These are phyloP conservation scores for Aspergillus quadrilineatus DNA, from an alignment of 2,329 filamentous ascomycete species.

Conservation along the genomic window DNA sequence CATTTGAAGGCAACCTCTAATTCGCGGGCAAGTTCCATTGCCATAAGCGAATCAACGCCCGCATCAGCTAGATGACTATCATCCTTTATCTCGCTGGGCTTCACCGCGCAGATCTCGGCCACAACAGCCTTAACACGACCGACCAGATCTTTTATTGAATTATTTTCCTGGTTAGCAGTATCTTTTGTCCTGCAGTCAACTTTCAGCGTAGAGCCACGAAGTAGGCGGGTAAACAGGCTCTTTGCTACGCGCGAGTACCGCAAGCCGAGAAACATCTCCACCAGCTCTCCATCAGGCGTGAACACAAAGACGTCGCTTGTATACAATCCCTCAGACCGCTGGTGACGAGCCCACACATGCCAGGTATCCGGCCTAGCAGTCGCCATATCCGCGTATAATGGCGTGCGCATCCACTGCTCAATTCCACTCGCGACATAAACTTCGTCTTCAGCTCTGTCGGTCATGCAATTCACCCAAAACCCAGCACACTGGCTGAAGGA, in stretches of 20 bases:
- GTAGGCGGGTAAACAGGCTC: slow-evolving; percentile 16
- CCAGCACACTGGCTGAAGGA: slow-evolving; percentile 38
- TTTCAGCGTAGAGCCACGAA: slow-evolving; percentile 2
- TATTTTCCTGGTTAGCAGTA: neutral
- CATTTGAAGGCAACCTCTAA: slow-evolving; percentile 41
- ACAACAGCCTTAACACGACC: slow-evolving; percentile 17
- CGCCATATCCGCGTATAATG: slow-evolving; percentile 14
- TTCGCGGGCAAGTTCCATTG: slow-evolving; percentile 50
- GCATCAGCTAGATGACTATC: slow-evolving; percentile 26
- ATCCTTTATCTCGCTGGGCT: slow-evolving; percentile 14
- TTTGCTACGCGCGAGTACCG: slow-evolving; percentile 28
- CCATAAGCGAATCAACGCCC: slow-evolving; percentile 54
- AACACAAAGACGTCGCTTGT: slow-evolving; percentile 38
- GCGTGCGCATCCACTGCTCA: slow-evolving; percentile 31
- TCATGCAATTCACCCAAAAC: slow-evolving; percentile 41
- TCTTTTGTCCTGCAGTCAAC: neutral
- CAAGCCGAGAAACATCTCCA: slow-evolving; percentile 34
- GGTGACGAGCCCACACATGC: slow-evolving; percentile 32
- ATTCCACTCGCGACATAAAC: slow-evolving; percentile 35
- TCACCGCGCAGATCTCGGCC: slow-evolving; percentile 19
- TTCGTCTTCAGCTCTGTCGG: slow-evolving; percentile 21
- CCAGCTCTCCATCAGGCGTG: slow-evolving; percentile 25
- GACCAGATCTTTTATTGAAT: neutral
- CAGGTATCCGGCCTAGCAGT: slow-evolving; percentile 19
- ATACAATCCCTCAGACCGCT: slow-evolving; percentile 21